These are phyloP conservation scores for Psilocybe cubensis DNA, from an alignment of 768 basidiomycete genomes.

Conservation along the genomic window DNA sequence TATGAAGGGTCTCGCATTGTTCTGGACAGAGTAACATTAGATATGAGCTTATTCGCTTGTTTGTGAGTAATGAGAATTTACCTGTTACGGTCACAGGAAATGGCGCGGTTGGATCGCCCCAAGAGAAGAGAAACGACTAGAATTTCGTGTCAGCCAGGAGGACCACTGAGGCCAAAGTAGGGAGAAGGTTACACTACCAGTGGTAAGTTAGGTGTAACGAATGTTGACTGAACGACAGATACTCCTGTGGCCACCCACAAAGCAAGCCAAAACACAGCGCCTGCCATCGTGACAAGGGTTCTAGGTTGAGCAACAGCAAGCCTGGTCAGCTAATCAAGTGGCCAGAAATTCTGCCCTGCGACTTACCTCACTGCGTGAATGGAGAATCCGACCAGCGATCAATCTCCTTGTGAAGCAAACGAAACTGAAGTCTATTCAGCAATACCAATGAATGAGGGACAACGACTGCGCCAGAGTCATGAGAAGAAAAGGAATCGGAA, in stretches of 20 bases:
- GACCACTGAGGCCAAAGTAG: too few species aligned
- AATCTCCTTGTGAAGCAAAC: not conserved
- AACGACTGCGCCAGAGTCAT: not conserved
- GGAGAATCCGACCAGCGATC: too few species aligned
- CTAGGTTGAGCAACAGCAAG: too few species aligned
- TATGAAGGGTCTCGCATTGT: conserved; percentile 47
- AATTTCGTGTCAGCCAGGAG: not conserved
- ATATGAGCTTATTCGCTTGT: too few species aligned
- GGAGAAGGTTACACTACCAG: not conserved
- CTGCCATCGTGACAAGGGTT: not conserved
- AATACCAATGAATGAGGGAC: not conserved
- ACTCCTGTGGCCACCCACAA: not conserved
- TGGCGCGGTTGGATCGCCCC: conserved; percentile 34
- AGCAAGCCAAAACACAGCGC: not conserved
- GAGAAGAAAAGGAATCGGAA: not conserved
- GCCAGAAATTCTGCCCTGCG: too few species aligned
- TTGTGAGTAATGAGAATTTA: too few species aligned
- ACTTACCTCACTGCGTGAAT: too few species aligned
- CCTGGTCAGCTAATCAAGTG: not conserved
- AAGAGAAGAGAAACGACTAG: conserved; percentile 50
- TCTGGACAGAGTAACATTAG: conserved; percentile 32
- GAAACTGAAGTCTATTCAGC: not conserved
- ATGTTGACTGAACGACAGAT: not conserved
- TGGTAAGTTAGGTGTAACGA: not conserved
- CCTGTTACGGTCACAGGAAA: conserved; percentile 45